Evolutionary conservation across 306 rosid species (phyloP), one percentile per base, ranked within the genome.

Genomic region (Trichosanthes truncata): DNA sequence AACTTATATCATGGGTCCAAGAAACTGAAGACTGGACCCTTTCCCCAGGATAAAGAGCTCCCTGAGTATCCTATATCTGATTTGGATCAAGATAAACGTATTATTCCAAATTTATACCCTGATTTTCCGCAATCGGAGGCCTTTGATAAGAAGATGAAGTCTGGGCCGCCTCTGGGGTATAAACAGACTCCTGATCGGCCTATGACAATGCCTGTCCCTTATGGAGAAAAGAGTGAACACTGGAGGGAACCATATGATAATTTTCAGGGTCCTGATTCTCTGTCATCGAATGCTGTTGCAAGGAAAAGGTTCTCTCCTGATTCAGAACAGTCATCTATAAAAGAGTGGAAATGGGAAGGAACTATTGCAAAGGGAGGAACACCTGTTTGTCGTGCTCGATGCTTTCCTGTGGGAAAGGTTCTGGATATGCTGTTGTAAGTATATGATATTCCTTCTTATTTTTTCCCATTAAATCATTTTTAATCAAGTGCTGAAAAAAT

Each of bases 331-430:
- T 60, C 92, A 74, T 86, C 98, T 83, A 7, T 85, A 79, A 83
- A 84, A 7, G 93, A 90, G 84, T 95, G 99, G 99, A 95, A 91
- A 84, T 95, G 99, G 99, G 98, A 93, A 88, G 98, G 99, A 76
- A 93, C 96, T 79, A 95, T 91, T 80, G 99, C 99, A 55, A 95
- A 95, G 90, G 97, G 99, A 76, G 99, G 99, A 82, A 90, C 97
- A 40, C 98, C 97, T 80, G 86, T 95, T 74, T 91, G 99, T 84
- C 96, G 91, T 77, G 99, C 99, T 57, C 99, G 94, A 74, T 93
- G 99, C 88, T 95, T 95, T 84, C 99, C 98, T 60, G 97, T 95
- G 66, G 99, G 97, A 65, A 93, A 93, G 86, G 85, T 87, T 82
- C 86, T 95, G 60, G 99, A 93, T 84, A 87, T 89, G 15, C 71